Percentiles rank a stretch among this genome's conserved stretches.
These are phyloP conservation scores for Curvularia lunata DNA, from an alignment of 2,329 filamentous ascomycete species.

Conservation along the genomic window DNA sequence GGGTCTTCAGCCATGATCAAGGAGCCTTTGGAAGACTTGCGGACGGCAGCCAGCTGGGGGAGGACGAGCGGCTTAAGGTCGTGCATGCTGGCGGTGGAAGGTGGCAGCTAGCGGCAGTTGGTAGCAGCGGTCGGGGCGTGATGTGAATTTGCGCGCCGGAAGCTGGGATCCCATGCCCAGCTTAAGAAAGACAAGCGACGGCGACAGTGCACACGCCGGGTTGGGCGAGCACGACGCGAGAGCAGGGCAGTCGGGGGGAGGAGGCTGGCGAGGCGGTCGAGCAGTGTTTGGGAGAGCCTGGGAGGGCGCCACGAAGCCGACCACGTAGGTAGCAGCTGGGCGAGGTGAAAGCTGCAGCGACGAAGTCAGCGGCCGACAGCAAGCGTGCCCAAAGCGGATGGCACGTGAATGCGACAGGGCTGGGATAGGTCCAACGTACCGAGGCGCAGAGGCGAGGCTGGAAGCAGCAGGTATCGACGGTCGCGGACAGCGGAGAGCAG, in stretches of 20 bases:
- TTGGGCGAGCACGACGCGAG: constrained; percentile 26
- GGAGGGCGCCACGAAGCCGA: constrained; percentile 49
- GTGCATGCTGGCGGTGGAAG: constrained; percentile 38
- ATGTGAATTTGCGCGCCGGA: constrained; percentile 37
- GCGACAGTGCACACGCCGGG: constrained; percentile 19
- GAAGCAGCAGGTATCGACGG: constrained; percentile 9
- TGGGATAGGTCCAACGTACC: constrained; percentile 31
- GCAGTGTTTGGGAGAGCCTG: constrained; percentile 36
- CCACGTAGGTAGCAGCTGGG: constrained; percentile 46
- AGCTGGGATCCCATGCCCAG: constrained; percentile 49
- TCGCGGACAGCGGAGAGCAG: constrained; percentile 1
- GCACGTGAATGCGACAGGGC: constrained; percentile 41
- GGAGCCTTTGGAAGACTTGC: constrained; percentile 45
- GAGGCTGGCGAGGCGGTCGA: constrained; percentile 38
- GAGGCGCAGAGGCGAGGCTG: constrained; percentile 8
- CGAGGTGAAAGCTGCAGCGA: constrained; percentile 22
- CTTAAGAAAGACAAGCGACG: constrained; percentile 29
- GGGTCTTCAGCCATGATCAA: constrained; percentile 44
- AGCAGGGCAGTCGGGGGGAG: constrained; percentile 22
- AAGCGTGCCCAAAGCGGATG: constrained; percentile 33
- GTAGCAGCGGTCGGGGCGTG: constrained; percentile 27
- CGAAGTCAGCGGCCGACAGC: constrained; percentile 35
- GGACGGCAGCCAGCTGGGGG: constrained; percentile 48
- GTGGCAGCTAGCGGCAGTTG: constrained; percentile 10
- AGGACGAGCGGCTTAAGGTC: constrained; percentile 50